Base-by-base conservation (phyloP, 176 grass and related monocot genomes). In the Alloteropsis semialata region DNA sequence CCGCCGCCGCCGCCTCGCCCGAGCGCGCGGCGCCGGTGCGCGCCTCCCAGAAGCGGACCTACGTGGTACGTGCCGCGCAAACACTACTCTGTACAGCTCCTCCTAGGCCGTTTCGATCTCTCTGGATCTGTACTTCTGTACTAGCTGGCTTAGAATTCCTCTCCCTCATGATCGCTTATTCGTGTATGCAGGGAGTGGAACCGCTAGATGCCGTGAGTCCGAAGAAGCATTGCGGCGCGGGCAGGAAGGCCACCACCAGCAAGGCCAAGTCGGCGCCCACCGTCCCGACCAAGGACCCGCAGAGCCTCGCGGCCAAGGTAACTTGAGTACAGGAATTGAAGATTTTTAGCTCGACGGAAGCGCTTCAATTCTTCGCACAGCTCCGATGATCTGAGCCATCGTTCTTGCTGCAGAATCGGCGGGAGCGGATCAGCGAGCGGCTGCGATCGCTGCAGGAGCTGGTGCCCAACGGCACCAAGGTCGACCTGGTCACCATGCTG, bases 401-500 rank as follows among this genome's bases (percentile, higher is more conserved):
- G n/a, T 66, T 58, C n/a, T 75, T 75, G 38, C 3, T 72, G 70
- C 74, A 99, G 96, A 92, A 81, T 49, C 92, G 96, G 34, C 79
- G 96, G 37, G 96, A 98, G 82, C 57, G 89, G 78, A 98, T 98
- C 45, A 95, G 96, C 49, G 93, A 98, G 69, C 84, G 91, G 49
- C 89, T 96, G 3, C 84, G 81, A 82, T 74, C 86, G 29, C 91
- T 99, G 75, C 93, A 99, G 89, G 91, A 99, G 87, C 82, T 99
- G n/a, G 91, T 99, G 21, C 93, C 97, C 42, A 99, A 90, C 65
- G 93, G 97, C 45, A 92, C 89, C 51, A 96, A 99, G 84, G 89
- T 97, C 65, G 91, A 97, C 88, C 41, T 94, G 63, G 93, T 96
- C 45, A 96, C 93, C 60, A 99, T 99, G 96, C 88, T 99, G 30